Evolutionary conservation across 768 basidiomycete species (phyloP), one percentile per base, ranked within the genome.

Genomic region (Trametes gibbosa): DNA sequence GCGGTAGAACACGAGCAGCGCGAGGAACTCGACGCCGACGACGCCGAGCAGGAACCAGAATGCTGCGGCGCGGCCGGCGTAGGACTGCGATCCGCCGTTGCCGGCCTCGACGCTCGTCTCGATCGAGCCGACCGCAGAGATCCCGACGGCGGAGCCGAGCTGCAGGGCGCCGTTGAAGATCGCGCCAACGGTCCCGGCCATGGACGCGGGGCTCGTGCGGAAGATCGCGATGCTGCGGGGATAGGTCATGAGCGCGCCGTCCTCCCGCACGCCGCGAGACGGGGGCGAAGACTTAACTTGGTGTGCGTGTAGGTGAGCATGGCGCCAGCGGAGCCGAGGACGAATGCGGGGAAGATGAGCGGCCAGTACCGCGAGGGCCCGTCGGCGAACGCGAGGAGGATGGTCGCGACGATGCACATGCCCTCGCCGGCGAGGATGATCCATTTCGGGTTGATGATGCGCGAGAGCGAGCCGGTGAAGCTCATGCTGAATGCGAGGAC

Each of bases 121-220:
- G 62, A 84, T 82, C 17, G 80, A 78, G 32, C 68, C 76, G 24
- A 82, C 74, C 24, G 75, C 74, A 14, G 84, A 79, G 32, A 80
- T 69, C 19, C 80, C 81, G 21, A 81, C 70, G 6, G 84, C 83
- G 10, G 75, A 75, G 34, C 82, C 81, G 57, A 81, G 70, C 66
- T 85, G 81, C 1, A 83, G 75, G 12, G 80, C 79, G 23, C 77
- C 75, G 56, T 81, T 82, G 73, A 82, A 82, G 40, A 85, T 78
- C 16, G 83, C 84, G 19, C 81, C 81, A 16, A 83, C 76, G 5
- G 78, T 80, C 40, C 84, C 83, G 4, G 81, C 75, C 65, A 80
- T 77, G n/a, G 73, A 72, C 8, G 78, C 58, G 5, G 82, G 82
- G 5, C 75, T 76, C 37, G 75, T 75, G 58, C 73, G 76, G 69